A percentile compares a stretch with the other conserved stretches of the same genome.
Conservation (phyloP, 441 rosid species). For the Euphorbia celastroides region DNA sequence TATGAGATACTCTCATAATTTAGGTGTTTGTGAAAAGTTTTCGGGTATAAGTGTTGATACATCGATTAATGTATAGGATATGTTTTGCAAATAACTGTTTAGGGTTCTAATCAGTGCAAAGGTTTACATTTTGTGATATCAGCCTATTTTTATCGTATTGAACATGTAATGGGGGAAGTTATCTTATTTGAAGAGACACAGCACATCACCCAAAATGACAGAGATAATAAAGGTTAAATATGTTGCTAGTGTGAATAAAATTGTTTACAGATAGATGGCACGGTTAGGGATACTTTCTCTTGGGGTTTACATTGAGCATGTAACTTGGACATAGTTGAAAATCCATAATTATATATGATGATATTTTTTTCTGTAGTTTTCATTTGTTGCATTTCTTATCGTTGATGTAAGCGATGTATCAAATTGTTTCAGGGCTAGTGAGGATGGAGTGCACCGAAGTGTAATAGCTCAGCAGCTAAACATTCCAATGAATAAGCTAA, state of each 20-base stretch:
- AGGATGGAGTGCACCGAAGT: slow-evolving; percentile 56
- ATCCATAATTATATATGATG: neutral
- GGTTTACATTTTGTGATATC: neutral
- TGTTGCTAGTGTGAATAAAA: neutral
- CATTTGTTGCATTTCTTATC: neutral
- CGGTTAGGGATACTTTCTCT: neutral
- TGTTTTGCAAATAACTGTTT: neutral
- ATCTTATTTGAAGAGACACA: no score
- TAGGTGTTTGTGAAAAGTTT: neutral
- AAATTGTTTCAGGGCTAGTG: slow-evolving; percentile 34
- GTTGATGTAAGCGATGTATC: neutral
- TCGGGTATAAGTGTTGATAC: neutral
- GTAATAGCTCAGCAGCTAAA: slow-evolving; percentile 53
- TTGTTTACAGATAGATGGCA: neutral
- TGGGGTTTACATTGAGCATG: neutral
- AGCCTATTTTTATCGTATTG: neutral
- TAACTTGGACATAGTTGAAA: neutral
- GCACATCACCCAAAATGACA: neutral
- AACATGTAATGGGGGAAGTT: neutral
- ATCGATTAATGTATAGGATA: neutral
- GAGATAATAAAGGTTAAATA: neutral
- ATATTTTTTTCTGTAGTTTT: neutral
- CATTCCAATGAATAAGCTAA: slow-evolving; percentile 53
- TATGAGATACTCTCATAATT: neutral
- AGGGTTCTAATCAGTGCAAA: neutral